Evolutionary conservation across 2,329 filamentous ascomycete genomes (phyloP).

Genomic region (Eutypella sp.): DNA sequence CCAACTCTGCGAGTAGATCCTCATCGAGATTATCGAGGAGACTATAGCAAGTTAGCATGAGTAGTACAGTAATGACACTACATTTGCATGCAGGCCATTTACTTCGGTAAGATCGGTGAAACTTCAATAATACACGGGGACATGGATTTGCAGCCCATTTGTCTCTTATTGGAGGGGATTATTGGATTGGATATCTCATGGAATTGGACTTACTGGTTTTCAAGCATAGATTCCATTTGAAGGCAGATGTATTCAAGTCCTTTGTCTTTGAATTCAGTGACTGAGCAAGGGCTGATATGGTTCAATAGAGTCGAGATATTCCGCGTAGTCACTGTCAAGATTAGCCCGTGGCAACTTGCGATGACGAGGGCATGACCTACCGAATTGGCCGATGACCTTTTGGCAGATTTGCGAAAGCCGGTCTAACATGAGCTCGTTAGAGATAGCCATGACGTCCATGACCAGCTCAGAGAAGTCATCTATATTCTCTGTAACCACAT

Average conservation of each 20-base stretch:
- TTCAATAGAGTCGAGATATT: constrained; percentile 86
- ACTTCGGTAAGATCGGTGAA: not conserved
- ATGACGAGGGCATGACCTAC: constrained; percentile 13
- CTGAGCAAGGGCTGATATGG: constrained; percentile 75
- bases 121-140: no score
- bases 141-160: no score
- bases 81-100: not conserved
- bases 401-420: constrained; percentile 87
- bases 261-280: constrained; percentile 81
- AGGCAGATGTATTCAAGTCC: constrained; percentile 87
- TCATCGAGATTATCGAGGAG: constrained; percentile 81
- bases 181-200: not conserved
- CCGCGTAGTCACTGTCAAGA: constrained; percentile 59
- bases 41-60: constrained; percentile 29
- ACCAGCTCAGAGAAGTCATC: constrained; percentile 87
- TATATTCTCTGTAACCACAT: constrained; percentile 63
- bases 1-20: constrained; percentile 75
- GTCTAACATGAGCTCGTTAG: constrained; percentile 94
- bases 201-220: constrained; percentile 57
- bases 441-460: constrained; percentile 82
- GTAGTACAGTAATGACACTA: no score
- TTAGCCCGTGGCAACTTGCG: constrained; percentile 20
- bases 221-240: constrained; percentile 86
- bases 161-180: not conserved
- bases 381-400: constrained; percentile 70